Base-by-base conservation (phyloP, 2,329 filamentous ascomycete genomes). In the Ascochyta koolunga region DNA sequence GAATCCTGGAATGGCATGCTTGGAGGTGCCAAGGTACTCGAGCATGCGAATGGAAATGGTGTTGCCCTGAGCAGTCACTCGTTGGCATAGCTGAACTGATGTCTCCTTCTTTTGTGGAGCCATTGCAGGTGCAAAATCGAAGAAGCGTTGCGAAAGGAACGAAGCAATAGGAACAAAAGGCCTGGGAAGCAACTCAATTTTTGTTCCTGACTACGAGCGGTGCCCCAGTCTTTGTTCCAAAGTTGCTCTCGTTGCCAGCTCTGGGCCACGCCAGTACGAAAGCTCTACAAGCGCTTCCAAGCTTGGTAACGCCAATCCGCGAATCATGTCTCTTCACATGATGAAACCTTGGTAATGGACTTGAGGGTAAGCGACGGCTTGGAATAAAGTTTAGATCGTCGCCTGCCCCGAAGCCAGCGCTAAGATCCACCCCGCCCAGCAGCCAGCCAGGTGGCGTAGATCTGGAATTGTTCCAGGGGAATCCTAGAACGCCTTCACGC, bases 31-130 rank as follows among this genome's bases (percentile, higher is more conserved):
- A 65, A 72, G 55, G 68, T 66, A 70, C 66, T 77, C 45, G 59
- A 73, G 55, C 71, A 70, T 58, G 69, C 76, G 71, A 67, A 77
- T 72, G 51, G 86, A 83, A 60, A 89, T 87, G 57, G 61, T 66
- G 50, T 73, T 73, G 38, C 70, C 80, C 22, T 85, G 78, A 43
- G 80, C 74, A 2, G 85, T 88, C 6, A 85, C 83, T 64, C 81
- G 80, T 58, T 78, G 80, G 71, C 85, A 87, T 37, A 86, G 76
- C 54, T 81, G 80, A 10, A 82, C 66, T 19, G 77, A 72, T 11
- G 71, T 73, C 56, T 78, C 75, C 56, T 74, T 76, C 58, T 60
- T 72, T 51, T 62, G 43, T 38, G 69, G 68, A 60, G 70, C 65
- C 70, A 73, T 73, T 35, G 18, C 59, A 49, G 53, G 39, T 29